phyloP scores from a whole-genome alignment of 148 eudicot species.

The Simmondsia chinensis region DNA sequence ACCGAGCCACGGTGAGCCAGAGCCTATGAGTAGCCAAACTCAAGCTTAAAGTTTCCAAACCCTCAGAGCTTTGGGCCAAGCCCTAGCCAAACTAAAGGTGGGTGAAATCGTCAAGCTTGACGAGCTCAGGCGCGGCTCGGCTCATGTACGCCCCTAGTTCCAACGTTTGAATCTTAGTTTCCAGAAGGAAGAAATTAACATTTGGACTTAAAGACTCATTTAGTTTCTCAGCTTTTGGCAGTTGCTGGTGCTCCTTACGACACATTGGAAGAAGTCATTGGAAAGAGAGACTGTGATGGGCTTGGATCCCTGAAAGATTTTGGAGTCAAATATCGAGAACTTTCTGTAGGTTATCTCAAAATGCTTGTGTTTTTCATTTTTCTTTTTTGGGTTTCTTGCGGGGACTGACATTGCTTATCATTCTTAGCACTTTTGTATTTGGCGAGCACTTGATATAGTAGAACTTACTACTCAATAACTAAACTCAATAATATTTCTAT shows the following conservation, averaged over 20 bases:
- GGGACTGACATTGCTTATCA: not conserved
- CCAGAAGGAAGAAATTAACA: not conserved
- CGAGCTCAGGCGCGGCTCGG: no score
- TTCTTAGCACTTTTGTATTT: not conserved
- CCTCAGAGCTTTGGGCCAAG: no score
- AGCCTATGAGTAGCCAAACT: no score
- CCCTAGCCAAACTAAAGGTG: no score
- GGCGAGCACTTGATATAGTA: no score
- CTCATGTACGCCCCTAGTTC: not conserved
- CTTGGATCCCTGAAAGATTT: slow-evolving; percentile 86
- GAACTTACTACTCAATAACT: no score
- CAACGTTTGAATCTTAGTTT: not conserved
- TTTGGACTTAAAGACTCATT: slow-evolving; percentile 16
- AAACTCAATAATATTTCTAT: no score
- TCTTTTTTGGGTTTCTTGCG: not conserved
- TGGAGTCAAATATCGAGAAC: slow-evolving; percentile 75
- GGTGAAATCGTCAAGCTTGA: no score
- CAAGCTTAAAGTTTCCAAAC: no score
- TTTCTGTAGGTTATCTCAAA: slow-evolving; percentile 39
- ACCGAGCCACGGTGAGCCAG: no score
- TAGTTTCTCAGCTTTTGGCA: slow-evolving; percentile 79
- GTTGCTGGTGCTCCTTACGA: slow-evolving; percentile 98
- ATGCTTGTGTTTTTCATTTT: not conserved
- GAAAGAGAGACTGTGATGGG: slow-evolving; percentile 71
- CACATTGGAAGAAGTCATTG: slow-evolving; percentile 95